A percentile compares a stretch with the other conserved stretches of the same genome.
Conservation (phyloP, 305 asterid genomes). For the Fraxinus platypoda region DNA sequence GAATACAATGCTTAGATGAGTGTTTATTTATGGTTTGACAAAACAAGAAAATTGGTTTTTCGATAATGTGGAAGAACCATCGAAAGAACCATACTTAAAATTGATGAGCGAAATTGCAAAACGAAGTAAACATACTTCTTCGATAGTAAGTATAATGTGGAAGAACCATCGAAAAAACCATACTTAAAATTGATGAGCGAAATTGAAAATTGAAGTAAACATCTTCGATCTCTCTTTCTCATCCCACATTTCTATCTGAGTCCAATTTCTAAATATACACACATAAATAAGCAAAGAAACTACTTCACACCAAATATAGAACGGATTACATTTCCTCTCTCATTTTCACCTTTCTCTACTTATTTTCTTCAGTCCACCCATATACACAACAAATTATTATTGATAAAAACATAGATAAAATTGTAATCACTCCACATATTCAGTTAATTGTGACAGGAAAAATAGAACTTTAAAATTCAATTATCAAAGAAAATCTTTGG, state of each 20-base stretch:
- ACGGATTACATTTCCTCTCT: background rate
- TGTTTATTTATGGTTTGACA: background rate
- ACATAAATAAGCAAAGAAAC: background rate
- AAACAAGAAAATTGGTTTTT: background rate
- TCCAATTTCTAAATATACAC: background rate
- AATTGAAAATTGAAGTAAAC: background rate
- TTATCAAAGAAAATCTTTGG: background rate
- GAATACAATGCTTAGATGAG: background rate
- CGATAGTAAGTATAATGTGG: background rate
- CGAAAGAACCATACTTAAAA: background rate
- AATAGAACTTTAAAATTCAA: background rate
- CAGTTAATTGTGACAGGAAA: background rate
- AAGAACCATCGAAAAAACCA: background rate
- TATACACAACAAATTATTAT: background rate
- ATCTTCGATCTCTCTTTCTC: background rate
- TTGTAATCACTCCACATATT: background rate
- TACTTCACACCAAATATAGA: background rate
- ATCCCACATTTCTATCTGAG: background rate
- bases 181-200: background rate
- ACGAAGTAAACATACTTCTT: background rate
- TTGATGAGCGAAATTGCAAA: background rate
- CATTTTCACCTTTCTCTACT: background rate
- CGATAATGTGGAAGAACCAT: background rate
- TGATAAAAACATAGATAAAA: background rate
- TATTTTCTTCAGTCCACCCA: slow-evolving; percentile 5